phyloP scores from a whole-genome alignment of 441 rosid genomes.

The Kokia cookei region DNA sequence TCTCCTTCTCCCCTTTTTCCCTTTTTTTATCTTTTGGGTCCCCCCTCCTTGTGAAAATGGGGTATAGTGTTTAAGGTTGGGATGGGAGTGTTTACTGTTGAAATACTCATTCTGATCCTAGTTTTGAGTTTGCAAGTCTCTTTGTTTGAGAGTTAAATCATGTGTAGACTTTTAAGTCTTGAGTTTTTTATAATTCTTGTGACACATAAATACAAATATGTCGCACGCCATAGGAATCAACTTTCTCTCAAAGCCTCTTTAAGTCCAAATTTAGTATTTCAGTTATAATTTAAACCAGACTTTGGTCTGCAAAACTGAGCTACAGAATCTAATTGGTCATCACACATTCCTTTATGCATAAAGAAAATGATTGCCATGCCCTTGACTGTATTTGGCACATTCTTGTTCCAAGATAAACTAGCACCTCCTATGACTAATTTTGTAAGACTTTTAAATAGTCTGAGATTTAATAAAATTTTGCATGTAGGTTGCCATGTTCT shows the following conservation, averaged over 20 bases:
- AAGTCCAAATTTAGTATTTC: background rate
- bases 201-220: background rate
- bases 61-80: background rate
- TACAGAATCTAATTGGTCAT: background rate
- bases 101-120: background rate
- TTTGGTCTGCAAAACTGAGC: background rate
- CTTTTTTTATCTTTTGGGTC: background rate
- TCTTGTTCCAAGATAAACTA: background rate
- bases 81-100: background rate
- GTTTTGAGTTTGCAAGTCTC: background rate
- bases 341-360: background rate
- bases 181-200: background rate
- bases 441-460: background rate
- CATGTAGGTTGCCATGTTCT: background rate
- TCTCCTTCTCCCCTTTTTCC: background rate
- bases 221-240: background rate
- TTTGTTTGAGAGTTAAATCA: background rate
- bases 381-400: background rate
- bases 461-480: background rate
- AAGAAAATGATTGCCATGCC: background rate
- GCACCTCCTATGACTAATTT: background rate
- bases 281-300: too few relatives aligned
- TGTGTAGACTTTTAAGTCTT: background rate
- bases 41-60: background rate
- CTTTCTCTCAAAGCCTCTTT: background rate